Conservation (phyloP, 2,329 filamentous ascomycete genomes). For the Madurella fahalii region DNA sequence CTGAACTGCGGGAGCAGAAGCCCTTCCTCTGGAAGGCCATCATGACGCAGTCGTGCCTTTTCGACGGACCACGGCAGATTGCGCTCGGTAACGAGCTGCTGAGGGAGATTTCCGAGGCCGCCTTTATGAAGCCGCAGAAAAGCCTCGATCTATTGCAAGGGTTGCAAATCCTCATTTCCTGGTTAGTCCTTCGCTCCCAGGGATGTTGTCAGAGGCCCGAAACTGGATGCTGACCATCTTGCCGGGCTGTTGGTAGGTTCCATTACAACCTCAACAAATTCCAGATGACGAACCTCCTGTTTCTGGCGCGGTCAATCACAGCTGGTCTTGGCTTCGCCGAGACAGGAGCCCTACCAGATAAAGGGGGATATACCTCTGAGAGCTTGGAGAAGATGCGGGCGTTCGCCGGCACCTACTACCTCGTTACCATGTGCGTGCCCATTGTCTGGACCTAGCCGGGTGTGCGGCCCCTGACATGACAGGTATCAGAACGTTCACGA, state of each 20-base stretch:
- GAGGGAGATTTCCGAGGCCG: constrained; percentile 39
- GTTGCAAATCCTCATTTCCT: constrained; percentile 43
- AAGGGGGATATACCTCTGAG: constrained; percentile 25
- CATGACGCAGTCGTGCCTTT: constrained; percentile 42
- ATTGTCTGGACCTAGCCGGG: not conserved
- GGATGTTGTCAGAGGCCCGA: not conserved
- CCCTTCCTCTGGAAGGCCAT: constrained; percentile 48
- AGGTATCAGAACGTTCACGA: constrained; percentile 28
- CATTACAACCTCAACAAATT: constrained; percentile 47
- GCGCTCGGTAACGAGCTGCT: constrained; percentile 43
- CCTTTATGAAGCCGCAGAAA: constrained; percentile 40
- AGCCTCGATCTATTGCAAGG: constrained; percentile 46
- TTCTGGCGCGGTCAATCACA: constrained; percentile 45
- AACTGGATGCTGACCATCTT: not conserved
- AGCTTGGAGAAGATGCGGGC: constrained; percentile 44
- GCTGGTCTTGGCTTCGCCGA: constrained; percentile 39
- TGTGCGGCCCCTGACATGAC: not conserved
- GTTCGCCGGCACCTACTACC: constrained; percentile 47
- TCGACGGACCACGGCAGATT: constrained; percentile 42
- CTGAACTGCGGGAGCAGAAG: constrained; percentile 35
- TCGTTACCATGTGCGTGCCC: constrained; percentile 43
- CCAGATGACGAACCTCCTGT: constrained; percentile 47
- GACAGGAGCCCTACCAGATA: constrained; percentile 19
- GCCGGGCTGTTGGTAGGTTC: constrained; percentile 33
- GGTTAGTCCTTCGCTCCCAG: constrained; percentile 32